phyloP scores from a whole-genome alignment of 73 alveolate species.

The Paramecium primaurelia region DNA sequence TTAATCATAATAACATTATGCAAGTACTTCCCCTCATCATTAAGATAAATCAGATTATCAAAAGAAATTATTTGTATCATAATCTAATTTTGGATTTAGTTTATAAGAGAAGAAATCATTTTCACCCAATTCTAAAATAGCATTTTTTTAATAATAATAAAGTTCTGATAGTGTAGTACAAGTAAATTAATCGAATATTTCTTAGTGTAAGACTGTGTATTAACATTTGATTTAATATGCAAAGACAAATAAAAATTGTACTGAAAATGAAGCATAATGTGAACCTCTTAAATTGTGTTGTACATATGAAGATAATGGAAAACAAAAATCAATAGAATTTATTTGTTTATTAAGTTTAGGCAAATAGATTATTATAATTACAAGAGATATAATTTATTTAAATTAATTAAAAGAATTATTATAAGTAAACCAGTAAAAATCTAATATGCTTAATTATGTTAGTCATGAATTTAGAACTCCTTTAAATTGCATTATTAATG shows the following conservation, averaged over 20 bases:
- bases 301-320: background rate
- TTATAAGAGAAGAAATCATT: background rate
- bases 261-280: background rate
- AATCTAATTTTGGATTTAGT: slow-evolving; percentile 1
- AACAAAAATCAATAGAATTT: background rate
- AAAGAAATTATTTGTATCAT: background rate
- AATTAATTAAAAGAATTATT: background rate
- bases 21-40: background rate
- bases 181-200: background rate
- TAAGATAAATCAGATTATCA: background rate
- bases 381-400: background rate
- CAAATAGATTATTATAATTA: background rate
- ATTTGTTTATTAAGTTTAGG: background rate
- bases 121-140: background rate
- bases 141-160: background rate
- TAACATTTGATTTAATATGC: background rate
- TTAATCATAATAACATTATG: background rate
- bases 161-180: background rate
- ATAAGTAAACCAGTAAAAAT: background rate
- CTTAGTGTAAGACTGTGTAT: background rate
- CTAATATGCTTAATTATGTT: background rate
- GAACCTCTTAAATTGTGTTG: background rate
- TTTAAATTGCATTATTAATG: background rate
- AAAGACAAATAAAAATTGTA: background rate
- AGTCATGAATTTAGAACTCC: slow-evolving; percentile 45